These are phyloP conservation scores for Hymenotorrendiella dingleyae DNA, from an alignment of 2,329 filamentous ascomycete genomes.

Conservation along the genomic window DNA sequence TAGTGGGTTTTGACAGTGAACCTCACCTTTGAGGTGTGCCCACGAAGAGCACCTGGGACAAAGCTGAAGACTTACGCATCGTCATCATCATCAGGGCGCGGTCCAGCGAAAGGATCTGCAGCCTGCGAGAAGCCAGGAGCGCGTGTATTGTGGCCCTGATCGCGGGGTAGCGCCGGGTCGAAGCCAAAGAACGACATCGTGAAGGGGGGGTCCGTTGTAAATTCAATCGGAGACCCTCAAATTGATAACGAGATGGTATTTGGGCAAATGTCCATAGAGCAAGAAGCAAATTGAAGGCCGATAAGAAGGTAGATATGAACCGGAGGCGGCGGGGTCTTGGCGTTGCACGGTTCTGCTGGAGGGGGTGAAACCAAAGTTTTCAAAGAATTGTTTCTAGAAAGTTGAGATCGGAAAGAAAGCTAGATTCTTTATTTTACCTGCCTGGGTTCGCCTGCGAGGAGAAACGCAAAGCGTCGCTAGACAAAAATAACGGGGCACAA, in stretches of 20 bases:
- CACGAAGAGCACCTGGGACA: not conserved
- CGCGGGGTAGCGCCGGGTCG: constrained; percentile 60
- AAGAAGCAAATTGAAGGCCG: not conserved
- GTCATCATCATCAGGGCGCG: constrained; percentile 54
- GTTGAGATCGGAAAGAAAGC: no score
- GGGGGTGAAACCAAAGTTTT: no score
- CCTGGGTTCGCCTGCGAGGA: no score
- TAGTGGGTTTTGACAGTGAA: constrained; percentile 1
- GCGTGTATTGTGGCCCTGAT: constrained; percentile 57
- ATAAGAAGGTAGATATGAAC: not conserved
- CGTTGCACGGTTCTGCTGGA: no score
- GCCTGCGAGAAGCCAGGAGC: constrained; percentile 77
- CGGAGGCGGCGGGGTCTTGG: not conserved
- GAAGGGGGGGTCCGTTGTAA: not conserved
- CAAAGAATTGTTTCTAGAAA: no score
- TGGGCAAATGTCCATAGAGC: not conserved
- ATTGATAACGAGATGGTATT: no score
- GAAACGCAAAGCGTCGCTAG: no score
- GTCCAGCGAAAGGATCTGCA: constrained; percentile 81
- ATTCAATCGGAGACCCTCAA: no score
- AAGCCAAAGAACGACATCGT: constrained; percentile 91
- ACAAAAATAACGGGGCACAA: no score
- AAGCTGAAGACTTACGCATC: constrained; percentile 32
- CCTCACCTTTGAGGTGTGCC: no score
- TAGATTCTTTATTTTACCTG: no score